Evolutionary conservation across 345 rosid genomes (phyloP).

Genomic region (Brassica rapa): DNA sequence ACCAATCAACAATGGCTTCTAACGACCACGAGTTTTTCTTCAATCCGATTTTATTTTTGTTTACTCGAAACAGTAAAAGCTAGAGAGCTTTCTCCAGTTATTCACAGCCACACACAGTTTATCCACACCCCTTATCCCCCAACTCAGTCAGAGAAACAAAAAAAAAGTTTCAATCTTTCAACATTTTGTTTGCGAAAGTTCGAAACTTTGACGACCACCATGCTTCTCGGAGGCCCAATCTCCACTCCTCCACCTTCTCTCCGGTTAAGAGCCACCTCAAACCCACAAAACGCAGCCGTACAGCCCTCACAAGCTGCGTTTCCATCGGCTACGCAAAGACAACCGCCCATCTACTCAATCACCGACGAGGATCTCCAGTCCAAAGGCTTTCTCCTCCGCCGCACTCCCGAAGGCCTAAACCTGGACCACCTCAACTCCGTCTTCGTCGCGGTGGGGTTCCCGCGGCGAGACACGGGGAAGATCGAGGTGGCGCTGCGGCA

Average conservation of each 20-base stretch:
- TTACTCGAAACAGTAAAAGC: no score
- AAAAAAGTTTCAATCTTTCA: neutral
- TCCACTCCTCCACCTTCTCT: slow-evolving; percentile 48
- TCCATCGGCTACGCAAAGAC: slow-evolving; percentile 18
- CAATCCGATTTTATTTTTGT: no score
- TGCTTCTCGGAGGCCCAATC: slow-evolving; percentile 62
- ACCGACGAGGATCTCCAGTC: slow-evolving; percentile 66
- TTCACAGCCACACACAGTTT: slow-evolving; percentile 37
- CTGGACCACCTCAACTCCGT: slow-evolving; percentile 72
- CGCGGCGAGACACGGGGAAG: slow-evolving; percentile 74
- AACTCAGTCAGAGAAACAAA: neutral
- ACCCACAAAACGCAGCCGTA: slow-evolving; percentile 14
- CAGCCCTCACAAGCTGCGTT: slow-evolving; percentile 25
- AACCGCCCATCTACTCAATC: slow-evolving; percentile 50
- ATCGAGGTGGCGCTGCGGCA: slow-evolving; percentile 68
- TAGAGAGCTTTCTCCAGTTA: neutral
- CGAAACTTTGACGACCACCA: slow-evolving; percentile 26
- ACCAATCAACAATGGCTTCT: neutral
- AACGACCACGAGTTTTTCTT: neutral
- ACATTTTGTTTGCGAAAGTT: neutral
- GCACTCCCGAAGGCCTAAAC: slow-evolving; percentile 61
- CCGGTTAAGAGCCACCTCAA: slow-evolving; percentile 32
- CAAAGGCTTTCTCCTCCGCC: slow-evolving; percentile 73
- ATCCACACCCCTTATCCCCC: slow-evolving; percentile 19
- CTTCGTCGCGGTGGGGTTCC: slow-evolving; percentile 89